Conservation (phyloP, 2,329 filamentous ascomycete species). For the Mycosphaerella sp. region DNA sequence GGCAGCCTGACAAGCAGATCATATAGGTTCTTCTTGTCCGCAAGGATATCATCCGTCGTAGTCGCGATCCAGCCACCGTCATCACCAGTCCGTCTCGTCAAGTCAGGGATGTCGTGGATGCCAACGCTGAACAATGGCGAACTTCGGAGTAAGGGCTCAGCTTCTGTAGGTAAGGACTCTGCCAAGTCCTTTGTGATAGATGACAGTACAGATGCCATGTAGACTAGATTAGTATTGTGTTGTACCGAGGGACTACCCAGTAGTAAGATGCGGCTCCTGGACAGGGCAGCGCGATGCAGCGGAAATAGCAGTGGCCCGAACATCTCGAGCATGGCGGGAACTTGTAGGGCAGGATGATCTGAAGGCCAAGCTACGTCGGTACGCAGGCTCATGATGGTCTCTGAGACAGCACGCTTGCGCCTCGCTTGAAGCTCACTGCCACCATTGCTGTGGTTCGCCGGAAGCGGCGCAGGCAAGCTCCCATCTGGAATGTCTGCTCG, state of each 20-base stretch:
- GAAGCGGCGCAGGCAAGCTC: conserved; percentile 5
- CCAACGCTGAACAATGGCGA: conserved; percentile 88
- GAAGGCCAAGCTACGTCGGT: conserved; percentile 54
- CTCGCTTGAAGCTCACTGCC: conserved; percentile 19
- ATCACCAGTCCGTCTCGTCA: conserved; percentile 52
- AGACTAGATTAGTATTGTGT: conserved; percentile 78
- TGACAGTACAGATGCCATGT: conserved; percentile 86
- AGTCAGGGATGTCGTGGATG: conserved; percentile 80
- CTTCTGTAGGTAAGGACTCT: conserved; percentile 56
- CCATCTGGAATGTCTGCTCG: conserved; percentile 31
- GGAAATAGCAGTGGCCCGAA: conserved; percentile 93
- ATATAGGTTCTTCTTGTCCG: conserved; percentile 78
- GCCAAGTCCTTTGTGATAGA: conserved; percentile 73
- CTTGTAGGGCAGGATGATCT: conserved; percentile 80
- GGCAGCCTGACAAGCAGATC: conserved; percentile 72
- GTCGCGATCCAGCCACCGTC: conserved; percentile 77
- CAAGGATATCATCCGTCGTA: conserved; percentile 89
- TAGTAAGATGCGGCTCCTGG: conserved; percentile 83
- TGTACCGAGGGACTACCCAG: conserved; percentile 82
- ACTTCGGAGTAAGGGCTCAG: conserved; percentile 55
- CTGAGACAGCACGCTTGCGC: conserved; percentile 32
- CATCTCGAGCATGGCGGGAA: conserved; percentile 67
- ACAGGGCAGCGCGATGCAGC: conserved; percentile 75
- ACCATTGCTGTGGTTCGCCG: conserved; percentile 21
- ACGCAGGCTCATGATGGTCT: conserved; percentile 50